Evolutionary conservation across 1,284 basidiomycete species (phyloP), one percentile per base, ranked within the genome.

Genomic region (Cutaneotrichosporon cavernicola): DNA sequence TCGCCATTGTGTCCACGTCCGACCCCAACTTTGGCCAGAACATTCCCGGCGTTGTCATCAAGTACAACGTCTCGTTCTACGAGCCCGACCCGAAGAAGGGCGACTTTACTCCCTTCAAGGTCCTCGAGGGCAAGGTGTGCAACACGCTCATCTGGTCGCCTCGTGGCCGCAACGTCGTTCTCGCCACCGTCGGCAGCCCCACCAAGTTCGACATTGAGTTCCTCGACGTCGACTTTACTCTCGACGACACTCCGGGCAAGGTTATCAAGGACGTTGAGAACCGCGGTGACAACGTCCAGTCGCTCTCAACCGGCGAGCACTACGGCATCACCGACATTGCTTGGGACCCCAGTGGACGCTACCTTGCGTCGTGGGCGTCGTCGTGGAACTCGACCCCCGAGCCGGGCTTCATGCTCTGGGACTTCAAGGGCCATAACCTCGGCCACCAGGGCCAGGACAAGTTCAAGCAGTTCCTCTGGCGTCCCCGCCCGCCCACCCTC

Each of bases 391-490:
- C 92, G 76, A 91, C 91, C 73, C 87, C 97, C 72, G 97, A 99
- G 80, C 92, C 97, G 70, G 97, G 97, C 50, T 99, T 90, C 78
- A 90, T 89, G 13, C 88, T 99, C 70, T 99, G 96, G 95, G 95
- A 98, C 82, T 98, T 98, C 86, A 90, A 90, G 65, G 97, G 97
- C 31, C 89, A 91, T 76, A 92, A 97, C 81, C 85, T 97, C 53
- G 85, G 89, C 75, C 95, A 95, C 81, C 87, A 90, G 66, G 88
- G 94, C 66, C 85, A 90, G 69, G 97, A 99, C 77, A 89, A 90
- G 66, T 99, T 99, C 87, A 99, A 99, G 84, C 97, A 99, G 81
- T 94, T 99, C 82, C 85, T 98, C 64, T 99, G 97, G 97, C 89
- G 97, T 43, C 95, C 96, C 47, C 89, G 97, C 30, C 94, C 97